Evolutionary conservation across 805 yeast species (phyloP), one percentile per base, ranked within the genome.

Genomic region (Candida xiaguanensis): DNA sequence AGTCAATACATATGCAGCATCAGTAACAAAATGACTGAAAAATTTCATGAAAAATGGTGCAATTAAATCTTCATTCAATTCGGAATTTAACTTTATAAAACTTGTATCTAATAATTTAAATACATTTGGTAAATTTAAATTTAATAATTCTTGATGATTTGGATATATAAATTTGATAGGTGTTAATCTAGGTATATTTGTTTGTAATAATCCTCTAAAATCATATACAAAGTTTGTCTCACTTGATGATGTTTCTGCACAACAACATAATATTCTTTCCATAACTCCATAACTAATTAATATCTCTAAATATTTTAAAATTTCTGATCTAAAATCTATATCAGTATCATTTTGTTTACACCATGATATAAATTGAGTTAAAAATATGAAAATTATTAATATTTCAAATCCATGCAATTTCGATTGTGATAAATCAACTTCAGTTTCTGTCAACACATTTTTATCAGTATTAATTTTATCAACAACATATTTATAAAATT

Each of bases 211-310:
- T 0, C 83, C 65, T 51, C 88, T 73, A 40, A 83, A 74, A 47
- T 84, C 86, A 52, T 80, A 85, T 29, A 80, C 72, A 33, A 74
- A 61, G 14, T 51, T 54, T 3, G 72, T 62, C 6, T 60, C 43
- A 0, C 60, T 53, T 2, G 72, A 60, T 0, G 62, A 40, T 2
- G 84, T 72, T 39, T 80, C 88, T 1, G 88, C 81, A 2, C 82
- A 58, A 30, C 76, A 63, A 15, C 78, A 72, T 49, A 85, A 61
- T 16, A 85, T 56, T 50, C 79, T 83, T 53, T 85, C 93, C 47
- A 84, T 61, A 0, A 86, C 86, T 28, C 91, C 93, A 22, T 74
- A 63, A 35, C 77, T 76, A 7, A 83, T 78, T 13, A 77, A 71
- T 35, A 62, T 57, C 26, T 75, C 75, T 64, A 83, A 72, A 41